These are phyloP conservation scores for Aegle marmelos DNA, from an alignment of 345 rosid genomes.

Conservation along the genomic window DNA sequence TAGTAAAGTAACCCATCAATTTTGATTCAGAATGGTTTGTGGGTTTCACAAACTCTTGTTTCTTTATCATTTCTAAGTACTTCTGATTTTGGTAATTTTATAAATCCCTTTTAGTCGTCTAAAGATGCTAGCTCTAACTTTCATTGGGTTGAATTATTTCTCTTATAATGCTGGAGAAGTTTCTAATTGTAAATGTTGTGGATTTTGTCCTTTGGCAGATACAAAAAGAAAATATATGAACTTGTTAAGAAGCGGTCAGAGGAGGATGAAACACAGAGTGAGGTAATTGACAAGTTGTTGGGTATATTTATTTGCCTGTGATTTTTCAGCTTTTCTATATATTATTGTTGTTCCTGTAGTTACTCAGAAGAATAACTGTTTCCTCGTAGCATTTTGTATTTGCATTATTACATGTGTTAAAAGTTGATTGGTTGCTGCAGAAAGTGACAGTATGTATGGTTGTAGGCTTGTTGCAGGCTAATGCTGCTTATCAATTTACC, in stretches of 20 bases:
- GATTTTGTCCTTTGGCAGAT: constrained; percentile 38
- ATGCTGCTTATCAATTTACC: background rate
- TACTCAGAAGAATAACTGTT: constrained; percentile 1
- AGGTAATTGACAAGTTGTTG: constrained; percentile 36
- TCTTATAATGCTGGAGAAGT: background rate
- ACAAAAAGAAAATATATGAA: constrained; percentile 82
- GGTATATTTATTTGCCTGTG: background rate
- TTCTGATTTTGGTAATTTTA: background rate
- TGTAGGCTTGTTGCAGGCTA: background rate
- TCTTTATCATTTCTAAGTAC: background rate
- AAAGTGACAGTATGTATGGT: background rate
- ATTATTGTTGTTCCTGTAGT: background rate
- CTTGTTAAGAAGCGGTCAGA: constrained; percentile 75
- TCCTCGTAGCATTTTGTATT: background rate
- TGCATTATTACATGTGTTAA: background rate
- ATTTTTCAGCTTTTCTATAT: background rate
- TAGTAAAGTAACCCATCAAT: background rate
- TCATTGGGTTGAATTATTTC: background rate
- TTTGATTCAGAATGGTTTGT: background rate
- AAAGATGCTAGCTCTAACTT: background rate
- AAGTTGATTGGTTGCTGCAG: background rate
- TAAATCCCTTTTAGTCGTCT: background rate
- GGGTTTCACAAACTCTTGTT: background rate
- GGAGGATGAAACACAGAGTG: constrained; percentile 61
- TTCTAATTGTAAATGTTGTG: constrained; percentile 2